Percentiles rank a stretch among this genome's conserved stretches.
phyloP scores from a whole-genome alignment of 257 asterid species.

The Capsicum chinense region DNA sequence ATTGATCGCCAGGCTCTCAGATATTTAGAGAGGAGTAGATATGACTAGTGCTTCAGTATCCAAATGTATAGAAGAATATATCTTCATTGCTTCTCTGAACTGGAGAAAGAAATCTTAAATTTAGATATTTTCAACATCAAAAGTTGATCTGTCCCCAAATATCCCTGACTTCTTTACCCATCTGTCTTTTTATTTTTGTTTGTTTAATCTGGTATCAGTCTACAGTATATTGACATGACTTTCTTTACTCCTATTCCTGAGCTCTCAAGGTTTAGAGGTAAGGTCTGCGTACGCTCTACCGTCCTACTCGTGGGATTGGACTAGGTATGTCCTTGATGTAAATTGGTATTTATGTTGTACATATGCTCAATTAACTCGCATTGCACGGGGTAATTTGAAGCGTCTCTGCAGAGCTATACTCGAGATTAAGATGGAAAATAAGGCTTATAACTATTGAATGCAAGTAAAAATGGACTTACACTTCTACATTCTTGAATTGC shows the following conservation, averaged over 20 bases:
- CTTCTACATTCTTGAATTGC: conserved; percentile 20
- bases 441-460: neutral
- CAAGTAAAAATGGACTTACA: neutral
- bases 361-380: neutral
- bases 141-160: neutral
- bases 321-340: neutral
- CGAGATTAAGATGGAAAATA: neutral
- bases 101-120: neutral
- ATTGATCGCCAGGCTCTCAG: conserved; percentile 3
- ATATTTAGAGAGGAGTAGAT: conserved; percentile 13
- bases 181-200: neutral
- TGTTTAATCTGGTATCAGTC: neutral
- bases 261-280: too few relatives aligned
- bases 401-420: neutral
- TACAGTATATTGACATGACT: too few relatives aligned
- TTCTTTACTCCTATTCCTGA: too few relatives aligned
- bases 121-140: neutral
- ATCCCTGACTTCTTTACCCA: neutral
- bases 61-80: neutral
- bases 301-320: too few relatives aligned
- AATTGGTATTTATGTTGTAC: neutral
- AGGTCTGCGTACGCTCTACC: too few relatives aligned
- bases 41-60: conserved; percentile 3
- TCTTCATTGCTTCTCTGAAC: neutral
- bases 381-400: neutral